Percentiles rank a stretch among this genome's conserved stretches.
These are phyloP conservation scores for Guadua angustifolia DNA, from an alignment of 176 grass and related monocot species.

Conservation along the genomic window DNA sequence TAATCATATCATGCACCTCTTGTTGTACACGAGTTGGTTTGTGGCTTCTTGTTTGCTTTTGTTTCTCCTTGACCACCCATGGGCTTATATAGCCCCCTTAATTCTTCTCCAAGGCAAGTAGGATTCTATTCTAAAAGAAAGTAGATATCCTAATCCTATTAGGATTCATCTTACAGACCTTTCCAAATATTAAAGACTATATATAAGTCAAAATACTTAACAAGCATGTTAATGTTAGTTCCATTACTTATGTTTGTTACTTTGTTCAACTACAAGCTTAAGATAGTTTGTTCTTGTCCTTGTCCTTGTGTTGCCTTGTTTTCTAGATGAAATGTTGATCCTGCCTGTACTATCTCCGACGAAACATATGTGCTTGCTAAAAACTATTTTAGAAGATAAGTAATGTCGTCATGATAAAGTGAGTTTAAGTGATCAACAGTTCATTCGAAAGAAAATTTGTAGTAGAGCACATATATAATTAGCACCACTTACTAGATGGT, in stretches of 20 bases:
- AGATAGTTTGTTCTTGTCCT: slow-evolving; percentile 28
- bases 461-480: slow-evolving; percentile 16
- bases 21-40: too few species aligned
- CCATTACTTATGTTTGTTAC: slow-evolving; percentile 33
- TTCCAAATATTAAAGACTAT: too few species aligned
- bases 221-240: slow-evolving; percentile 21
- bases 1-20: too few species aligned
- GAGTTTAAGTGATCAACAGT: neutral
- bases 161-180: too few species aligned
- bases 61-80: too few species aligned
- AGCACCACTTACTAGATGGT: neutral
- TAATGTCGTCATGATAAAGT: slow-evolving; percentile 7
- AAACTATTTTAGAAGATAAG: slow-evolving; percentile 34
- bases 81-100: too few species aligned
- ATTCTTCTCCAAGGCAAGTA: too few species aligned
- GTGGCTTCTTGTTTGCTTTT: too few species aligned
- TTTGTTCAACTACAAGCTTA: slow-evolving; percentile 33
- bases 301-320: slow-evolving; percentile 12
- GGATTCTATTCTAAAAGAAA: too few species aligned
- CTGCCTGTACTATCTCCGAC: slow-evolving; percentile 2
- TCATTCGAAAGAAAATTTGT: neutral
- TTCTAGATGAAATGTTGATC: slow-evolving; percentile 11
- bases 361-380: neutral
- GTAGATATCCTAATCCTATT: too few species aligned
- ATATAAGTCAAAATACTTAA: too few species aligned